Evolutionary conservation across 202 grass and related monocot species (phyloP), one percentile per base, ranked within the genome.

Genomic region (Dendrocalamus latiflorus): DNA sequence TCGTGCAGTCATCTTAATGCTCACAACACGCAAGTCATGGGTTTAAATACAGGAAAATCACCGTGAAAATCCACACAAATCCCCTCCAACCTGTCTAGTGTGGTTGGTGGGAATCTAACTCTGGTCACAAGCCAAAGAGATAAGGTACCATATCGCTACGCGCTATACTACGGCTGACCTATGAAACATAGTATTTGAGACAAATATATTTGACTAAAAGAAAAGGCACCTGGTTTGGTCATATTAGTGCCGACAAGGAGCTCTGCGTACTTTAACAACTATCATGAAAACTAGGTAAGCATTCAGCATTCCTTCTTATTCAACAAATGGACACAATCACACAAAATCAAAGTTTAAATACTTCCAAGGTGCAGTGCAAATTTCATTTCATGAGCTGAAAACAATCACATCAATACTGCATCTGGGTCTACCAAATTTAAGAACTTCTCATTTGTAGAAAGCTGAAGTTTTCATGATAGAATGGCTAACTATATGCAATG

Each of bases 351-450:
- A 77, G 24, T 63, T 77, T 6, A 62, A 62, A 4, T 62, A 33
- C 6, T 63, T 48, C 38, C 15, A 62, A 63, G 58, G 15, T 4
- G 15, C 39, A 13, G 15, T 21, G 2, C 15, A 47, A 17, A 25
- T 62, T 76, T 68, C n/a, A 42, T 62, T 69, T 78, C 54, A 62
- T 71, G 21, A 64, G 44, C n/a, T 71, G 36, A 68, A 78, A 70
- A 70, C 21, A 78, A 63, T 33, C 6, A 26, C 65, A 41, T 4
- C 17, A 43, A 53, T 26, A 78, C 15, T 51, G 6, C 15, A 39
- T 51, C 57, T 38, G 10, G 42, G 8, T 69, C 68, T 34, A 49
- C 26, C 4, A 68, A 68, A 54, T 38, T 80, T 17, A 20, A 68
- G 64, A 43, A n/a, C 48, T 51, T 25, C 6, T 39, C 30, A 49